Evolutionary conservation across 169 alveolate genomes (phyloP).

Genomic region (Plasmodium gaboni): DNA sequence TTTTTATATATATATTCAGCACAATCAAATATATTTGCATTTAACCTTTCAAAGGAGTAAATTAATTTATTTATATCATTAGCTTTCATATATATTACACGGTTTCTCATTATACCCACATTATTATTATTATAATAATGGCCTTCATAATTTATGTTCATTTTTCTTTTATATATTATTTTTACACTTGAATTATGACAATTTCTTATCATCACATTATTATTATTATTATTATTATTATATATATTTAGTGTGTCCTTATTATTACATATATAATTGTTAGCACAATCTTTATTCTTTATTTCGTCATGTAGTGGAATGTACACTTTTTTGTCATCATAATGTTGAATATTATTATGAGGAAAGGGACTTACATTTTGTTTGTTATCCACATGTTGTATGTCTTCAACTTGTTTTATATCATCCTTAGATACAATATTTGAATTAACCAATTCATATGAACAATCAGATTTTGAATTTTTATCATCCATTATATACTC

Average conservation of each 20-base stretch:
- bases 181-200: not conserved
- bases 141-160: conserved; percentile 3
- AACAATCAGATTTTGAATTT: no score
- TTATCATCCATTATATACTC: no score
- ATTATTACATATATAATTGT: not conserved
- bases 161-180: conserved; percentile 5
- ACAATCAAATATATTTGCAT: conserved; percentile 36
- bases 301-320: no score
- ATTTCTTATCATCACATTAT: not conserved
- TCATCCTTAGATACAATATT: no score
- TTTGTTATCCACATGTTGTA: no score
- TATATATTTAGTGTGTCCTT: not conserved
- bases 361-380: no score
- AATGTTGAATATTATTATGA: no score
- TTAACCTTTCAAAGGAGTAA: conserved; percentile 16
- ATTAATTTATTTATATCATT: conserved; percentile 39
- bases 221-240: not conserved
- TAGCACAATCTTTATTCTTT: not conserved
- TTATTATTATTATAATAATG: not conserved
- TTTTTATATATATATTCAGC: conserved; percentile 20
- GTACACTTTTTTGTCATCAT: no score
- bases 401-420: no score
- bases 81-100: conserved; percentile 39
- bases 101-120: not conserved
- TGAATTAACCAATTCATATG: no score